Percentiles rank a stretch among this genome's conserved stretches.
phyloP scores from a whole-genome alignment of 176 grass and related monocot genomes.

The Eleusine indica region DNA sequence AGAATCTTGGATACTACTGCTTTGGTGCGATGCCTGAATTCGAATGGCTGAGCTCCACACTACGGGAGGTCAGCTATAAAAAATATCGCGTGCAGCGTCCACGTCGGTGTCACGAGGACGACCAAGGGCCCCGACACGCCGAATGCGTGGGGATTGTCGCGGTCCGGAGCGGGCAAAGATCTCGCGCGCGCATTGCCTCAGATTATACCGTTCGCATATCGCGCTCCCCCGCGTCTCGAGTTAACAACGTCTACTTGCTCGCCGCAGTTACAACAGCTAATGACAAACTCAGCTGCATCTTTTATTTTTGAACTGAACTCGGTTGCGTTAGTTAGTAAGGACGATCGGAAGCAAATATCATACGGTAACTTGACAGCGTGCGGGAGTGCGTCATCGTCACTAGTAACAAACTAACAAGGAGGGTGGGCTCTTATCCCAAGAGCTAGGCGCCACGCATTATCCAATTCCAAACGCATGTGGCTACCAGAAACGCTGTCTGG shows the following conservation, averaged over 20 bases:
- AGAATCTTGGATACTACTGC: background rate
- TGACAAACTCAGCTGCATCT: background rate
- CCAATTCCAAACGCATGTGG: constrained; percentile 34
- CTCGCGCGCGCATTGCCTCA: constrained; percentile 2
- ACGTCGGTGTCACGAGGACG: constrained; percentile 36
- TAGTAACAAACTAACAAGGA: background rate
- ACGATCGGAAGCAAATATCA: background rate
- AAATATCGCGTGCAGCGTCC: constrained; percentile 12
- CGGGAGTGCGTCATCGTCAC: background rate
- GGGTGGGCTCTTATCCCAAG: constrained; percentile 14
- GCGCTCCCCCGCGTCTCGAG: no score
- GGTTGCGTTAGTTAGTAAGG: background rate
- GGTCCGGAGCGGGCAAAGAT: constrained; percentile 39
- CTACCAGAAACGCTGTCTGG: constrained; percentile 10
- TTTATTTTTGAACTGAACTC: no score
- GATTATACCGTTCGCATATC: background rate
- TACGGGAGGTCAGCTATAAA: constrained; percentile 35
- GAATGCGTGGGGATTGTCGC: constrained; percentile 46
- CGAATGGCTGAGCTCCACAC: constrained; percentile 47
- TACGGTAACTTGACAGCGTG: constrained; percentile 9
- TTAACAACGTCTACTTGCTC: background rate
- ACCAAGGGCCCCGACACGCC: constrained; percentile 34
- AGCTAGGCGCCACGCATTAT: background rate
- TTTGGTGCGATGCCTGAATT: background rate
- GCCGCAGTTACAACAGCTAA: background rate